Percentiles rank a stretch among this genome's conserved stretches.
These are phyloP conservation scores for Blastocrithidia nonstop DNA, from an alignment of 208 protist species.

Conservation along the genomic window DNA sequence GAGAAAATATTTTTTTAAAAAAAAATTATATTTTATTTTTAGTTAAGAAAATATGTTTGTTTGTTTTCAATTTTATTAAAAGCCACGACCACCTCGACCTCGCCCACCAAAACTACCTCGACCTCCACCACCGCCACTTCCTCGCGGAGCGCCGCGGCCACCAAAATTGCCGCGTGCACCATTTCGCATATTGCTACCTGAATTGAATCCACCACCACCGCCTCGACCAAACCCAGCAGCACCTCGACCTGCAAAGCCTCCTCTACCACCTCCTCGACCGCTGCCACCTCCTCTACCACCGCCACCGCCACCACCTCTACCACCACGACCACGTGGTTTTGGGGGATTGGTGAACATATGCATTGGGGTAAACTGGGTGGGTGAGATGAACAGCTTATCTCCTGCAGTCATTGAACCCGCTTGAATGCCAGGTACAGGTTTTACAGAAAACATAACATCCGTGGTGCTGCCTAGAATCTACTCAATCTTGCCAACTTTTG, in stretches of 20 bases:
- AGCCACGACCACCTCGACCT: constrained; percentile 29
- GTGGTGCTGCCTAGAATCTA: constrained; percentile 79
- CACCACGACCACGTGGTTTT: constrained; percentile 73
- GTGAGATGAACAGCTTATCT: constrained; percentile 73
- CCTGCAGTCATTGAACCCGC: constrained; percentile 69
- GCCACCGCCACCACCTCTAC: constrained; percentile 39
- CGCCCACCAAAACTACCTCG: constrained; percentile 19
- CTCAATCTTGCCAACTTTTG: constrained; percentile 87
- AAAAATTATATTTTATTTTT: too few relatives aligned
- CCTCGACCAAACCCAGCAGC: constrained; percentile 17
- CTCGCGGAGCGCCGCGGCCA: constrained; percentile 13
- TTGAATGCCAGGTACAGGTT: constrained; percentile 72
- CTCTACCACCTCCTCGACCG: constrained; percentile 13
- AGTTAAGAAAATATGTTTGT: too few relatives aligned
- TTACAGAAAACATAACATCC: constrained; percentile 86
- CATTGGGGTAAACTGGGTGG: constrained; percentile 71
- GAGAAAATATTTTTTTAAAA: too few relatives aligned
- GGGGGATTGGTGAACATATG: constrained; percentile 78
- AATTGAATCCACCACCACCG: constrained; percentile 18
- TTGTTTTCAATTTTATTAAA: constrained; percentile 14
- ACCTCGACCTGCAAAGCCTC: constrained; percentile 10
- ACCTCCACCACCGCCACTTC: constrained; percentile 9
- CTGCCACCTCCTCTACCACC: constrained; percentile 17
- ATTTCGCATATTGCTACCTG: constrained; percentile 9
- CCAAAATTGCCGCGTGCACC: constrained; percentile 16